Percentiles rank a stretch among this genome's conserved stretches.
Evolutionary conservation across 371 early-diverging fungal genomes (phyloP).

Genomic region (Lichtheimia ramosa): DNA sequence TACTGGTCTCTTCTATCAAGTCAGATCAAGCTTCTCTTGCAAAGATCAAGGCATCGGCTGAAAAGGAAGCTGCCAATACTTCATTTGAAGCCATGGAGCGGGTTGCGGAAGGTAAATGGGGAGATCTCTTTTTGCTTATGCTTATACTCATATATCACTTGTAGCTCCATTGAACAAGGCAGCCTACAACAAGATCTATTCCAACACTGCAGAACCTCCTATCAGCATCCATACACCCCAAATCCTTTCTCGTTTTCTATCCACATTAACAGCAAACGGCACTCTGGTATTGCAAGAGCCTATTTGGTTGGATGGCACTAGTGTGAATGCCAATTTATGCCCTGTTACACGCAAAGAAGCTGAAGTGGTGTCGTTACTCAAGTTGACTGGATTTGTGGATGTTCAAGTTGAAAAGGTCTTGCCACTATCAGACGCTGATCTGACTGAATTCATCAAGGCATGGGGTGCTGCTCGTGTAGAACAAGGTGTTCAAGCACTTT

Average conservation of each 20-base stretch:
- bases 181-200: conserved; percentile 32
- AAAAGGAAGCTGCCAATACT: conserved; percentile 47
- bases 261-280: conserved; percentile 34
- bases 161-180: conserved; percentile 40
- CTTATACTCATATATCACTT: not conserved
- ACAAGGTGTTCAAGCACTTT: conserved; percentile 45
- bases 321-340: conserved; percentile 32
- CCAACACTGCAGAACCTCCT: conserved; percentile 37
- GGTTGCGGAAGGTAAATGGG: conserved; percentile 42
- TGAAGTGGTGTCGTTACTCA: conserved; percentile 45
- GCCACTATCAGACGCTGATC: conserved; percentile 41
- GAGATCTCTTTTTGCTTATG: conserved; percentile 31
- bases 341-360: conserved; percentile 42
- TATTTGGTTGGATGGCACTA: conserved; percentile 24
- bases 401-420: conserved; percentile 16
- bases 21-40: conserved; percentile 32
- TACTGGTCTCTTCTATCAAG: conserved; percentile 39
- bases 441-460: conserved; percentile 38
- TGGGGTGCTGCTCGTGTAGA: conserved; percentile 47
- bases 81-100: conserved; percentile 49
- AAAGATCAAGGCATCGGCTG: conserved; percentile 23
- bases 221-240: conserved; percentile 37
- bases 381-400: conserved; percentile 48
- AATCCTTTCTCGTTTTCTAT: conserved; percentile 42
- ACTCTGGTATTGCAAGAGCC: conserved; percentile 35